phyloP scores from a whole-genome alignment of 2,329 filamentous ascomycete species.

The Fusarium anguioides region DNA sequence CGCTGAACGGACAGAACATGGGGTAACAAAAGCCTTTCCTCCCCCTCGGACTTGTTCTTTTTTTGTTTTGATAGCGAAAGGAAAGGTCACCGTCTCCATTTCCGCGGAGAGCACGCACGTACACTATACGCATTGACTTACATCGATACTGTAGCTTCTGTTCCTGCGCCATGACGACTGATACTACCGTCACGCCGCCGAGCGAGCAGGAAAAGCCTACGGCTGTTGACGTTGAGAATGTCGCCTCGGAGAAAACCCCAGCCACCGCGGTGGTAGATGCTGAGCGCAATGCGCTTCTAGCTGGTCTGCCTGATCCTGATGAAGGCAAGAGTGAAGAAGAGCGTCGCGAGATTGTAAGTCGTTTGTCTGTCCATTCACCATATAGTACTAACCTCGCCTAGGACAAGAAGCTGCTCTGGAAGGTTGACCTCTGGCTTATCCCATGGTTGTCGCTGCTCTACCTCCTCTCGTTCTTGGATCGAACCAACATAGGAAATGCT shows the following conservation, averaged over 20 bases:
- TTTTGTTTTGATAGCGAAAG: not conserved
- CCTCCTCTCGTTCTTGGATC: constrained; percentile 61
- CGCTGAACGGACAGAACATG: no score
- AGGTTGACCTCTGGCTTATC: constrained; percentile 66
- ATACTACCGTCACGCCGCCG: constrained; percentile 28
- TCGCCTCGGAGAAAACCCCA: not conserved
- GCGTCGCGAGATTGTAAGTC: constrained; percentile 66
- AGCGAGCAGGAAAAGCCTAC: constrained; percentile 31
- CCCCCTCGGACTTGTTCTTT: not conserved
- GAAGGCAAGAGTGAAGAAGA: constrained; percentile 71
- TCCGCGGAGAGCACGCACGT: not conserved
- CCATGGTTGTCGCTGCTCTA: constrained; percentile 69
- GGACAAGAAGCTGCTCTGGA: constrained; percentile 65
- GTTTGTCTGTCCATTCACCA: rapidly evolving
- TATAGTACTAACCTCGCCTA: not conserved
- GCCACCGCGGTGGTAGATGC: constrained; percentile 30
- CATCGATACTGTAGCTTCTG: not conserved
- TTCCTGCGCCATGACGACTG: constrained; percentile 25
- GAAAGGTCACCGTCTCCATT: not conserved
- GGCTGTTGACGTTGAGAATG: constrained; percentile 31
- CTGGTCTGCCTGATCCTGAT: constrained; percentile 56
- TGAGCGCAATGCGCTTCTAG: constrained; percentile 46
- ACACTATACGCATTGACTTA: not conserved
- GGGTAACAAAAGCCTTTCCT: constrained; percentile 22
- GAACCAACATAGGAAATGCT: constrained; percentile 63